A percentile compares a stretch with the other conserved stretches of the same genome.
phyloP scores from a whole-genome alignment of 495 filamentous ascomycete genomes.

The Xanthoparmelia taractica region DNA sequence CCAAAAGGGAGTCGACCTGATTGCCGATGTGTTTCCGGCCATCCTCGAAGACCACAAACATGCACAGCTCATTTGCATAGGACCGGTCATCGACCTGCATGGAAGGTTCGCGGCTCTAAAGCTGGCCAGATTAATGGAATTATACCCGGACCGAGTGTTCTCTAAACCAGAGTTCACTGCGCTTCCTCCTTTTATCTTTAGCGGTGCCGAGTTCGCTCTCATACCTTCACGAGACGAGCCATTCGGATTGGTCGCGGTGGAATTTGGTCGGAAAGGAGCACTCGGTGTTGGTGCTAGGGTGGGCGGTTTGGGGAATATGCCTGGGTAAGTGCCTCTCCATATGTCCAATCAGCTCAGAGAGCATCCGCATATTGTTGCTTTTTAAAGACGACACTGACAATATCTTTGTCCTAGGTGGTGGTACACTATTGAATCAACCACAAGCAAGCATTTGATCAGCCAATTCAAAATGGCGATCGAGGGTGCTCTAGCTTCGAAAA shows the following conservation, averaged over 20 bases:
- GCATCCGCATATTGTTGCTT: not conserved
- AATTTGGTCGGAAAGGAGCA: conserved; percentile 72
- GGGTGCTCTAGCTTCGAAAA: conserved; percentile 55
- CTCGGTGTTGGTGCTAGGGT: conserved; percentile 62
- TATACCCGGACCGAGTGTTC: conserved; percentile 69
- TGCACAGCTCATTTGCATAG: conserved; percentile 63
- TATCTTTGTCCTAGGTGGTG: conserved; percentile 45
- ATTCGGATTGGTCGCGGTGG: conserved; percentile 74
- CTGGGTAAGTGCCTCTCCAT: conserved; percentile 44
- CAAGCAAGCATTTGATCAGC: conserved; percentile 59
- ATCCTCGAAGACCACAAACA: conserved; percentile 60
- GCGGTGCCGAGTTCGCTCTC: conserved; percentile 69
- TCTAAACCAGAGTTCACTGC: conserved; percentile 72
- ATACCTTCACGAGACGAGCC: conserved; percentile 76
- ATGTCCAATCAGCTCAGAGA: conserved; percentile 36
- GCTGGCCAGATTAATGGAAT: conserved; percentile 61
- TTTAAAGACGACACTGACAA: conserved; percentile 33
- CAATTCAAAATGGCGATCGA: conserved; percentile 66
- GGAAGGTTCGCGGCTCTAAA: conserved; percentile 72
- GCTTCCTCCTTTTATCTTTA: conserved; percentile 68
- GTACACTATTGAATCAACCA: conserved; percentile 62
- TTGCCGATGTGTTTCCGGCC: conserved; percentile 67
- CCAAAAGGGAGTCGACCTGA: conserved; percentile 72
- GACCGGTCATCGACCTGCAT: conserved; percentile 71
- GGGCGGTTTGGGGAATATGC: conserved; percentile 70